Base-by-base conservation (phyloP, 1,284 basidiomycete species). In the Moesziomyces parantarcticus region DNA sequence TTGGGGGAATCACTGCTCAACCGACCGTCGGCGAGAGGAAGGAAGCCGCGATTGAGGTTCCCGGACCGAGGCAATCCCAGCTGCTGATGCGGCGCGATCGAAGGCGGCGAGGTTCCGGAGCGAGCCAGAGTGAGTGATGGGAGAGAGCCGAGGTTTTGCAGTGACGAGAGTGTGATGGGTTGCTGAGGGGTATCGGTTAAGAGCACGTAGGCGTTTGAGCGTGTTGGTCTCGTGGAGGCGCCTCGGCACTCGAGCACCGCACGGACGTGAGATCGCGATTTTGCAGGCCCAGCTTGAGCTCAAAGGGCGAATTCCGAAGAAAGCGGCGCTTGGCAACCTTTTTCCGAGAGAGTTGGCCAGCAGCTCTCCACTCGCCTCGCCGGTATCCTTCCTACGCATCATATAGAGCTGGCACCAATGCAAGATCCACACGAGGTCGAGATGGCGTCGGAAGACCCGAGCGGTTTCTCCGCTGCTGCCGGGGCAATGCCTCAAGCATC, bases 171-270 rank as follows among this genome's bases (percentile, higher is more conserved):
- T 39, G 14, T 5, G 36, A 18, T n/a, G 36, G 36, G 7, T 18
- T 6, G 36, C 36, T 18, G 16, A 39, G 14, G 36, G 10, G 39
- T 46, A 22, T 47, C 41, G 42, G 43, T 43, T 5, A 25, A 20
- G 36, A 29, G 49, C 10, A n/a, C n/a, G n/a, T n/a, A n/a, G 10
- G 21, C 26, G 34, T 36, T 26, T 50, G 21, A 6, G 44, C 41
- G 58, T 67, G 50, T 60, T 58, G 50, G 36, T 67, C 50, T 67
- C 58, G 50, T 57, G 44, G 41, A 60, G 58, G 57, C 44, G 56
- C 20, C 47, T 58, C 51, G 47, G 51, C 36, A 26, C 44, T 40
- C 10, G 56, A 16, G 13, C 54, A 32, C 58, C 50, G 65, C 65
- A 68, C 65, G 65, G 65, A 68, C 65, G 47, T 56, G 65, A 58